Conservation (phyloP, 805 yeast genomes). For the Ogataea ganodermae region DNA sequence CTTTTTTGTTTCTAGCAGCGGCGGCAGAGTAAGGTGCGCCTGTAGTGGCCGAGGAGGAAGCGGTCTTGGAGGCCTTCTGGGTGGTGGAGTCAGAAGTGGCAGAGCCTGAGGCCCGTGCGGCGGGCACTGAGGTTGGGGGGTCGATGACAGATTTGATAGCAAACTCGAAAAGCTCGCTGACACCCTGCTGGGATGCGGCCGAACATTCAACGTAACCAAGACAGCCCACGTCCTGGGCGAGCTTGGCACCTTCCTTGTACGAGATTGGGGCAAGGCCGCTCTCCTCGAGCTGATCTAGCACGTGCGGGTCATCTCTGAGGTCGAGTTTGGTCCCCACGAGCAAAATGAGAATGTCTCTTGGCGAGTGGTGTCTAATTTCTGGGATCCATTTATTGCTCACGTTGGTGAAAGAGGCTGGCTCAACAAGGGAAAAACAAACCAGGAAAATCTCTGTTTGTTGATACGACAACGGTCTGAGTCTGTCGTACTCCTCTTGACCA, state of each 20-base stretch:
- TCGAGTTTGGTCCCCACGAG: conserved; percentile 90
- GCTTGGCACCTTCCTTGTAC: conserved; percentile 58
- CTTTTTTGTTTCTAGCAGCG: conserved; percentile 16
- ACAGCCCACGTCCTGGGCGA: conserved; percentile 73
- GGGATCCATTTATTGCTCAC: conserved; percentile 84
- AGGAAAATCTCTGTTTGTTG: conserved; percentile 91
- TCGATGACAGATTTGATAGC: conserved; percentile 72
- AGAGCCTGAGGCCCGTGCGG: not conserved
- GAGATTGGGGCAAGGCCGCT: conserved; percentile 64
- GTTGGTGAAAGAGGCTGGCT: conserved; percentile 77
- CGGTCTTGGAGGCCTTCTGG: conserved; percentile 5
- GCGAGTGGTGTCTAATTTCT: conserved; percentile 82
- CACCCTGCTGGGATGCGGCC: conserved; percentile 86
- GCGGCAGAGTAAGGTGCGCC: not conserved
- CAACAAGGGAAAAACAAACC: conserved; percentile 81
- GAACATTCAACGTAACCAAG: conserved; percentile 83
- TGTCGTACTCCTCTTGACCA: conserved; percentile 90
- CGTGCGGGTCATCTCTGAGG: conserved; percentile 77
- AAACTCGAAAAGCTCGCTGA: conserved; percentile 78
- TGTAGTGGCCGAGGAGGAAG: not conserved
- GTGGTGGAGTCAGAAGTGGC: not conserved
- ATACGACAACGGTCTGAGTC: conserved; percentile 84
- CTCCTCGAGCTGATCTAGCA: conserved; percentile 66
- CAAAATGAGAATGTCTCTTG: conserved; percentile 64
- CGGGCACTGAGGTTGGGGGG: conserved; percentile 40